Conservation (phyloP, 2,329 filamentous ascomycete species). For the Orbilia oligospora region DNA sequence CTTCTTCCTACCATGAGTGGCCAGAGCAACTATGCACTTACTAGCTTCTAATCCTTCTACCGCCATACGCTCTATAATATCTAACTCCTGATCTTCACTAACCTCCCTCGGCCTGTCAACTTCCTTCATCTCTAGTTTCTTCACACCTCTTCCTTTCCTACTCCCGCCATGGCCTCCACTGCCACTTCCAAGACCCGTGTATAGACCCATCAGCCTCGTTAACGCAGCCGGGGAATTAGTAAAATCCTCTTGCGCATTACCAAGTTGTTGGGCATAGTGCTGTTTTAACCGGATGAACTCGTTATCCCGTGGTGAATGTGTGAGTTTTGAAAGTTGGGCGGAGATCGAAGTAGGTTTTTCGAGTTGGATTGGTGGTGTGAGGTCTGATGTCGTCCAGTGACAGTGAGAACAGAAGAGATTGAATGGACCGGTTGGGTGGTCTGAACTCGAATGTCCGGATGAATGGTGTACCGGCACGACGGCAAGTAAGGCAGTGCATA, state of each 20-base stretch:
- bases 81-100: constrained; percentile 61
- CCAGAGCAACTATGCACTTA: constrained; percentile 33
- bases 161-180: constrained; percentile 29
- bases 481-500: constrained; percentile 84
- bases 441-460: constrained; percentile 65
- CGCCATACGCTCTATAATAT: constrained; percentile 62
- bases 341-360: constrained; percentile 90
- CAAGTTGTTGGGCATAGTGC: constrained; percentile 64
- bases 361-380: constrained; percentile 81
- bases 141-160: constrained; percentile 56
- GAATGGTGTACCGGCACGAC: constrained; percentile 77
- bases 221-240: constrained; percentile 63
- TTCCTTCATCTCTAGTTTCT: constrained; percentile 63
- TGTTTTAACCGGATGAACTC: constrained; percentile 62
- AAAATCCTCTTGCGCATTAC: constrained; percentile 62
- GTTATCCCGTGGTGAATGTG: constrained; percentile 56
- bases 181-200: constrained; percentile 60
- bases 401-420: constrained; percentile 91
- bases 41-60: constrained; percentile 62
- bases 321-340: constrained; percentile 74
- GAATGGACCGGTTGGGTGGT: constrained; percentile 73
- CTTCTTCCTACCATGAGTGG: background rate
- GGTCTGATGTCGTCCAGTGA: constrained; percentile 90
- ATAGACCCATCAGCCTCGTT: constrained; percentile 64
- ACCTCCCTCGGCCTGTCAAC: constrained; percentile 62